Evolutionary conservation across 192 early-diverging fungal genomes (phyloP), one percentile per base, ranked within the genome.

Genomic region (Lunasporangiospora selenospora): DNA sequence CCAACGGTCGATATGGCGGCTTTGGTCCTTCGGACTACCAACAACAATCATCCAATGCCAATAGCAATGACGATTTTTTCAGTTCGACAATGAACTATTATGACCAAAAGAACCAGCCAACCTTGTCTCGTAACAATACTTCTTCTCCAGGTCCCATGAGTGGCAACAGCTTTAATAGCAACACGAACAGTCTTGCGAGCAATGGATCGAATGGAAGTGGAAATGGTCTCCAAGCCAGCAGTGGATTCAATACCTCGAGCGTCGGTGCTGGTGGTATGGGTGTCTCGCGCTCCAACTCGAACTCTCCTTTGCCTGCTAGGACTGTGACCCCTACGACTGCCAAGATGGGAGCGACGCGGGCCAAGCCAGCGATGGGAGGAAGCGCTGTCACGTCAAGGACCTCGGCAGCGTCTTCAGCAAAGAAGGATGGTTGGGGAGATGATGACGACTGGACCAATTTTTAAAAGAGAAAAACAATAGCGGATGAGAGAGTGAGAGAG

Each of bases 21-120:
- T 58, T 62, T 31, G 53, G 67, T 61, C 60, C 56, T 21, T 58
- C 53, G 23, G 56, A 67, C 30, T 75, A 63, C 36, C 59, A 33
- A 16, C 53, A 29, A 34, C 37, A 64, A 54, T 53, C 51, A 46
- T 40, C n/a, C 16, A 61, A 53, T 34, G 32, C 44, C 44, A 34
- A 53, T 53, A 53, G 47, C 4, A 55, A 64, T 21, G 62, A 63
- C 50, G 73, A 76, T 41, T 80, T 80, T 50, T 80, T 80, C 46
- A 44, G 61, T 37, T 75, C 73, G 6, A 76, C 78, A 6, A 80
- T 76, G 53, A 80, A 80, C 53, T 73, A 80, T 27, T 80, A 80
- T 43, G 73, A 80, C 41, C 58, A 70, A 65, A 70, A 48, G 45
- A 75, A 78, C 51, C 59, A 59, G n/a, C 77, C 52, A 11, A 45